phyloP scores from a whole-genome alignment of 345 rosid genomes.

The Schrenkiella parvula region DNA sequence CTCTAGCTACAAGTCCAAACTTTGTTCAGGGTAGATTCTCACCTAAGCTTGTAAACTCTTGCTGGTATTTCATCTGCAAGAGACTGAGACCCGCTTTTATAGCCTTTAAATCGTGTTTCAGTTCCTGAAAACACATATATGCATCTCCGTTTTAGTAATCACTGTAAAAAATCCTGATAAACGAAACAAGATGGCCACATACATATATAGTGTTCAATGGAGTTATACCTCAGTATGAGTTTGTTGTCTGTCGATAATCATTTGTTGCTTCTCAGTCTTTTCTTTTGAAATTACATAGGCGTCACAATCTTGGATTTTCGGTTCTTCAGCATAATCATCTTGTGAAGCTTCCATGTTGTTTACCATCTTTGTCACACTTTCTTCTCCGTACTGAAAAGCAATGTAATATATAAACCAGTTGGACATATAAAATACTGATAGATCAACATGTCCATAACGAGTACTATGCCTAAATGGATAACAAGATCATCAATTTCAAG shows the following conservation, averaged over 20 bases:
- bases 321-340: not conserved
- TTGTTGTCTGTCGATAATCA: constrained; percentile 60
- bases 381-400: constrained; percentile 37
- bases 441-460: not conserved
- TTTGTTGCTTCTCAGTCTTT: constrained; percentile 43
- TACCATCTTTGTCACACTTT: constrained; percentile 21
- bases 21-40: constrained; percentile 1
- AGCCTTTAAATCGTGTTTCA: constrained; percentile 52
- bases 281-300: constrained; percentile 16
- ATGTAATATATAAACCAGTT: not conserved
- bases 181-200: not conserved
- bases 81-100: constrained; percentile 58
- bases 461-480: not conserved
- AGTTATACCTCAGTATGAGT: constrained; percentile 50
- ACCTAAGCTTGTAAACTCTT: constrained; percentile 74
- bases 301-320: not conserved
- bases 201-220: not conserved
- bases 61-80: constrained; percentile 55
- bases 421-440: not conserved
- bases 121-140: constrained; percentile 42
- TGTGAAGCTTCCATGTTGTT: constrained; percentile 9
- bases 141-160: not conserved
- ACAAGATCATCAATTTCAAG: not conserved
- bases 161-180: not conserved
- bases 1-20: not conserved